Conservation (phyloP, 371 early-diverging fungal genomes). For the Lichtheimia ramosa region DNA sequence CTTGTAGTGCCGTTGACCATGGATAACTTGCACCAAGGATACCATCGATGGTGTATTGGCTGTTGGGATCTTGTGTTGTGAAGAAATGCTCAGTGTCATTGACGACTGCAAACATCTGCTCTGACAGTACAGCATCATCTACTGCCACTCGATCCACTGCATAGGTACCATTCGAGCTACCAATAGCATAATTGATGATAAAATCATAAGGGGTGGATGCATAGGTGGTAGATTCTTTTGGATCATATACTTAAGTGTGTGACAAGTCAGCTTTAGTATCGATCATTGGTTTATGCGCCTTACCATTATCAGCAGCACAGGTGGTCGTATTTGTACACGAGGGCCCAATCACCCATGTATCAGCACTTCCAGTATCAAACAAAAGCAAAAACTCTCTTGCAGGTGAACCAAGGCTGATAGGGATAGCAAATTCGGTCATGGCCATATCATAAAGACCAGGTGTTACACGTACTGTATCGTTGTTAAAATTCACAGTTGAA, state of each 20-base stretch:
- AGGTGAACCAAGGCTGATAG: slow-evolving; percentile 21
- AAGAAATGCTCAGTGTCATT: neutral
- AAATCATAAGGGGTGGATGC: neutral
- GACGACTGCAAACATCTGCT: slow-evolving; percentile 9
- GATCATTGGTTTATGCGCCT: no score
- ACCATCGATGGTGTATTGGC: slow-evolving; percentile 6
- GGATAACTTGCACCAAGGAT: slow-evolving; percentile 14
- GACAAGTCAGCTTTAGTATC: no score
- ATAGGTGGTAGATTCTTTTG: slow-evolving; percentile 1
- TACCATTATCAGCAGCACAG: neutral
- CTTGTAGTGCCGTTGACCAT: neutral
- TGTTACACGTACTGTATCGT: neutral
- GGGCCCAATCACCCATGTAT: slow-evolving; percentile 12
- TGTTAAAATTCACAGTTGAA: no score
- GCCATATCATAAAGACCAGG: slow-evolving; percentile 5
- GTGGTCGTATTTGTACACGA: neutral
- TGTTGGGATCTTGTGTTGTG: neutral
- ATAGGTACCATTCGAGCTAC: neutral
- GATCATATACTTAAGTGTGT: neutral
- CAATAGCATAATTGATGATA: slow-evolving; percentile 2
- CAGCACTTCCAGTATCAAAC: slow-evolving; percentile 17
- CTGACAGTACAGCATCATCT: neutral
- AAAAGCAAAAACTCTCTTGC: slow-evolving; percentile 9
- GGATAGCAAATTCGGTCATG: slow-evolving; percentile 42
- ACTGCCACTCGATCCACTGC: slow-evolving; percentile 3